Evolutionary conservation across 2,329 filamentous ascomycete species (phyloP).

Genomic region (Fonsecaea nubica): DNA sequence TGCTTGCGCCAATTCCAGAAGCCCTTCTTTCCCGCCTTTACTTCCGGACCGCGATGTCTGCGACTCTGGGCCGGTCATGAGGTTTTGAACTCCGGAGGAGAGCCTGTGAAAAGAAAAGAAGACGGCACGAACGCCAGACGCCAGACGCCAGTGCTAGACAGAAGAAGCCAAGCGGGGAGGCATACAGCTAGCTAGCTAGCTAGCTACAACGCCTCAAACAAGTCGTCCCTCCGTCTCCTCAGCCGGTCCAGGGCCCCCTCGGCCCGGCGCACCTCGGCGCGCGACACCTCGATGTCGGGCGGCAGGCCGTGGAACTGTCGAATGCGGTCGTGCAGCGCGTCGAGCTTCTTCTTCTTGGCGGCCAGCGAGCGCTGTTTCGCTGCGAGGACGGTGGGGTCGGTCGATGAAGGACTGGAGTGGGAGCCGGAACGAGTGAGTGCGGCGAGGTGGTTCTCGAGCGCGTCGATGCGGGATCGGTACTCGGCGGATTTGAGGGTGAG

Average conservation of each 20-base stretch:
- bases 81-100: too few relatives aligned
- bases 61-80: too few relatives aligned
- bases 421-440: background rate
- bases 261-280: constrained; percentile 71
- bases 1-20: too few relatives aligned
- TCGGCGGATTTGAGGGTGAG: constrained; percentile 71
- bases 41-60: too few relatives aligned
- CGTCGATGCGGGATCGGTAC: constrained; percentile 62
- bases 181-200: background rate
- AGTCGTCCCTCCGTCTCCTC: constrained; percentile 68
- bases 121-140: too few relatives aligned
- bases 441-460: constrained; percentile 45
- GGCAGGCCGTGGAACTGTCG: constrained; percentile 74
- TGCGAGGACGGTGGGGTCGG: constrained; percentile 12
- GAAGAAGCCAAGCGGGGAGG: too few relatives aligned
- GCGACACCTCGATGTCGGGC: constrained; percentile 71
- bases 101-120: too few relatives aligned
- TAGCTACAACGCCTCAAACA: constrained; percentile 68
- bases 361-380: constrained; percentile 13
- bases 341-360: constrained; percentile 59
- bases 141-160: too few relatives aligned
- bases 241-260: constrained; percentile 68
- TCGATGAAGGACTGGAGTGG: too few relatives aligned
- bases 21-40: too few relatives aligned
- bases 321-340: constrained; percentile 68